Conservation (phyloP, 345 rosid species). For the Viola odorata region DNA sequence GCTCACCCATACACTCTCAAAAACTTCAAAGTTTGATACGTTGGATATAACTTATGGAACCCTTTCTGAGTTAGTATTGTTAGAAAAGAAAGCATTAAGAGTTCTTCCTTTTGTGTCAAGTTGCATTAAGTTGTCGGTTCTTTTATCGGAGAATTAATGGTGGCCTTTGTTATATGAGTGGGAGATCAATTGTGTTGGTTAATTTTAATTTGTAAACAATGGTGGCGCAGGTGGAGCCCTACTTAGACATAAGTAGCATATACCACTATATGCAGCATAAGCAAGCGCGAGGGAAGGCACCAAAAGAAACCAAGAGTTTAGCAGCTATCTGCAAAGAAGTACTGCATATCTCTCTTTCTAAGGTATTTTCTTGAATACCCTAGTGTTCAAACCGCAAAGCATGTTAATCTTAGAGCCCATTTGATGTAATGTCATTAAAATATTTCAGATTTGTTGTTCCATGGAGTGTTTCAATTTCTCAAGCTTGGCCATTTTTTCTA, state of each 20-base stretch:
- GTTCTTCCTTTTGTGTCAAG: no score
- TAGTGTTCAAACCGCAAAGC: neutral
- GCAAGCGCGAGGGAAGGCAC: conserved; percentile 46
- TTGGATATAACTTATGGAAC: no score
- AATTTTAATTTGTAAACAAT: neutral
- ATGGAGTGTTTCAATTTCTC: neutral
- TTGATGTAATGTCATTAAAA: neutral
- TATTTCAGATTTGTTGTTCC: conserved; percentile 1
- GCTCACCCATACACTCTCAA: no score
- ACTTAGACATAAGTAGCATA: conserved; percentile 58
- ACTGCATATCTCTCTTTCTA: conserved; percentile 62
- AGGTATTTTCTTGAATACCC: conserved; percentile 42
- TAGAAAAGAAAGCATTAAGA: no score
- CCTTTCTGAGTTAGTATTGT: no score
- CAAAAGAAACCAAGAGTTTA: conserved; percentile 71
- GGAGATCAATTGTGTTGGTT: no score
- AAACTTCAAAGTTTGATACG: no score
- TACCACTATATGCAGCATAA: conserved; percentile 53
- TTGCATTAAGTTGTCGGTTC: no score
- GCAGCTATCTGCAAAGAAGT: conserved; percentile 64
- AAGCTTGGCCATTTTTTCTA: neutral
- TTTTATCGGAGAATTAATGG: no score
- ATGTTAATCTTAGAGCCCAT: neutral
- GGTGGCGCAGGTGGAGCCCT: conserved; percentile 69
- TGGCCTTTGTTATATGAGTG: no score